Base-by-base conservation (phyloP, 1,139 yeast genomes). In the Nakaseomyces nivariensis region DNA sequence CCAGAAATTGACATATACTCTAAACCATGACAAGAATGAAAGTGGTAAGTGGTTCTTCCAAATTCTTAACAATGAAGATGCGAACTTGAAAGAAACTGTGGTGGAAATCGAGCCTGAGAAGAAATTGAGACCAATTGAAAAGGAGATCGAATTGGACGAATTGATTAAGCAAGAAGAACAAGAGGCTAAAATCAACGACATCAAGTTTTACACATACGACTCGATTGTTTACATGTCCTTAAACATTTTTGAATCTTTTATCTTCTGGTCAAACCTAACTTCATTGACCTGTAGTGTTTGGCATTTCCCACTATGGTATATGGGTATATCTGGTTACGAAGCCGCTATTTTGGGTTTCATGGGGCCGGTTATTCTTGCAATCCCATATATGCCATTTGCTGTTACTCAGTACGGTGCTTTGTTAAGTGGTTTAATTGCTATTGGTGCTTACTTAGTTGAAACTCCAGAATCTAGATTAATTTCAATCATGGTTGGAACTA, bases 251-350 rank as follows among this genome's bases (percentile, higher is more conserved):
- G 83, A 84, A 59, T 73, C 89, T 5, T 83, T 79, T 63, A 74
- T 87, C 51, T 86, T 86, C 64, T 92, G 97, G 96, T 75, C 97
- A 0, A 81, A 83, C 22, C 59, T 80, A 47, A 85, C 97, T 1
- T 78, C 96, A 0, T 72, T 92, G 54, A 85, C 89, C 48, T 75
- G 94, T 52, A 80, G 94, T 62, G 82, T 92, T 47, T 92, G 98
- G 98, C 88, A 86, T 70, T 92, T 92, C 74, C 98, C 98, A 17
- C 74, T 92, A 54, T 92, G 98, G 98, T 79, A 85, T 64, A 89
- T 92, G 97, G 97, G 97, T 7, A 83, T 92, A 51, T 85, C 96
- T 2, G 98, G 98, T 4, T 89, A 85, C 64, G 98, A 92, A 67
- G 85, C 85, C 0, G 77, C 81, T 1, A 73, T 88, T 46, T 64